Evolutionary conservation across 257 asterid species (phyloP), one percentile per base, ranked within the genome.

Genomic region (Lavandula angustifolia): DNA sequence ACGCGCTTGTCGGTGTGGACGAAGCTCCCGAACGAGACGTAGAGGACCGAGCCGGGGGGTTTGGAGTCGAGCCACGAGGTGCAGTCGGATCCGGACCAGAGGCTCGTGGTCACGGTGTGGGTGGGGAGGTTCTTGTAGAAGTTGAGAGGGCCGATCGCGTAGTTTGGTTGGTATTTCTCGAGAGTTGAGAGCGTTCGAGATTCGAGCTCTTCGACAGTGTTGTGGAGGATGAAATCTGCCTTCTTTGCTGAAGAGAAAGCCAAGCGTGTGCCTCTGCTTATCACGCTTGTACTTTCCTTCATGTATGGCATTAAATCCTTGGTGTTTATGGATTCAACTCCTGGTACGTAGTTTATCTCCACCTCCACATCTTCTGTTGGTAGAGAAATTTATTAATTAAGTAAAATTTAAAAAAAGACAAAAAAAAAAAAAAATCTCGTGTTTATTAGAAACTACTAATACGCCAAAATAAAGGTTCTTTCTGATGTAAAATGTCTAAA

Each of bases 171-270:
- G 64, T 43, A 62, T 18, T 54, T 60, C 68, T 75, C 29, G 50
- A 81, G 73, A 38, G 69, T 67, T 40, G 86, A 77, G 4, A 85
- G 17, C 0, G 87, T 73, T 0, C 76, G 51, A 4, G 68, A 32
- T 54, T 85, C 95, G 8, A 85, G 75, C 42, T 88, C 96, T 40
- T 84, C 76, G 1, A 88, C 77, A 0, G 89, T 84, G 76, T 88
- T 88, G 6, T 79, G 86, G 8, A 57, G 6, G 41, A 85, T 64
- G 5, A 88, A 72, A 63, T 88, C 95, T 0, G 89, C 86, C 11
- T 51, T 73, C 41, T 71, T 82, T 4, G 71, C 80, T 6, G 69
- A 78, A 27, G 47, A 67, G 41, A 84, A 84, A 1, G 75, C 71
- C 17, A 12, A 0, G 12, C 67, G 73, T 5, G 72, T 50, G 0